These are phyloP conservation scores for Hypoxylon sp. DNA, from an alignment of 2,329 filamentous ascomycete species.

Conservation along the genomic window DNA sequence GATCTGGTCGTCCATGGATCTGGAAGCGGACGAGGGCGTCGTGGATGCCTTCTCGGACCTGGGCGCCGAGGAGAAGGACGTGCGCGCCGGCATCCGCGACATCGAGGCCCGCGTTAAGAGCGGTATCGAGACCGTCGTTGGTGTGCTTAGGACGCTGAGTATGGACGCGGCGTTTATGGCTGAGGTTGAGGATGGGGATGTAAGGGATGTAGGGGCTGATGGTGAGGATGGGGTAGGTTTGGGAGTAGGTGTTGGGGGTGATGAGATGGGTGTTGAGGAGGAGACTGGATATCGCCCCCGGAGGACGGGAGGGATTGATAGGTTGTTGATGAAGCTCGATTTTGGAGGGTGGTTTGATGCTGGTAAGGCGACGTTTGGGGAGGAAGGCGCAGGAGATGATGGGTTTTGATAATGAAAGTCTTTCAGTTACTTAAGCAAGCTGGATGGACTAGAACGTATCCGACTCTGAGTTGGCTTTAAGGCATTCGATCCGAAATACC, in stretches of 20 bases:
- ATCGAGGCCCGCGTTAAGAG: slow-evolving; percentile 75
- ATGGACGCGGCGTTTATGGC: slow-evolving; percentile 61
- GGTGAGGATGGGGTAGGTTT: slow-evolving; percentile 34
- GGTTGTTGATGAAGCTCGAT: slow-evolving; percentile 92
- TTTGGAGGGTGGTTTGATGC: slow-evolving; percentile 71
- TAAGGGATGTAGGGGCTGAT: slow-evolving; percentile 37
- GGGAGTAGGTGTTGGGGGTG: slow-evolving; percentile 37
- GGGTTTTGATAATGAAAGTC: slow-evolving; percentile 26
- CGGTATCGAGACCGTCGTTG: slow-evolving; percentile 78
- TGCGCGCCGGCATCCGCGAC: slow-evolving; percentile 74
- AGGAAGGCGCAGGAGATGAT: slow-evolving; percentile 29
- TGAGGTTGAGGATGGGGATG: slow-evolving; percentile 58
- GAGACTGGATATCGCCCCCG: slow-evolving; percentile 74
- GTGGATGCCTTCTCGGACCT: slow-evolving; percentile 82
- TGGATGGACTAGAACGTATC: neutral
- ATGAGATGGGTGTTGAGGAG: slow-evolving; percentile 54
- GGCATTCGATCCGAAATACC: neutral
- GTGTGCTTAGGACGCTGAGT: slow-evolving; percentile 63
- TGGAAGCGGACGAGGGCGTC: slow-evolving; percentile 86
- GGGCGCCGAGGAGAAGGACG: slow-evolving; percentile 78
- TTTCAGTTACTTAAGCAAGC: neutral
- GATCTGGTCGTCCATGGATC: slow-evolving; percentile 83
- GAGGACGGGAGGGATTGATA: slow-evolving; percentile 84
- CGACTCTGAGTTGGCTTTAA: neutral
- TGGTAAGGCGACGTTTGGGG: slow-evolving; percentile 45